phyloP scores from a whole-genome alignment of 139 green algal genomes.

The Chlamydomonas applanata region DNA sequence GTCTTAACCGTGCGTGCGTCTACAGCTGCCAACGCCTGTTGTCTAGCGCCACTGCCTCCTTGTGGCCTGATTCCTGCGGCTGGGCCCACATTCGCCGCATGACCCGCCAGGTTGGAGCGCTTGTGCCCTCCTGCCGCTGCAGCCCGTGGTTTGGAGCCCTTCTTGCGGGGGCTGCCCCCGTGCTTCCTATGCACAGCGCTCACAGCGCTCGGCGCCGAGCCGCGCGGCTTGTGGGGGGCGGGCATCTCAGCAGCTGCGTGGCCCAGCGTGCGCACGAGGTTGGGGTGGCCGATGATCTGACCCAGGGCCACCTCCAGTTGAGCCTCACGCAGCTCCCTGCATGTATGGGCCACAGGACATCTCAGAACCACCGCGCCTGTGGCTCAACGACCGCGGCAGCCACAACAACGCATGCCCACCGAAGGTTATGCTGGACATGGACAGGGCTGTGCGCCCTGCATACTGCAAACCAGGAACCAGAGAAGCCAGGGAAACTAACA shows the following conservation, averaged over 20 bases:
- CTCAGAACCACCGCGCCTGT: background rate
- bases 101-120: no score
- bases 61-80: no score
- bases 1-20: no score
- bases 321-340: conserved; percentile 1
- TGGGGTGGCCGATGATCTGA: conserved; percentile 23
- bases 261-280: conserved; percentile 26
- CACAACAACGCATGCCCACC: background rate
- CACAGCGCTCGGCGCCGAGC: no score
- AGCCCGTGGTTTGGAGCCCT: no score
- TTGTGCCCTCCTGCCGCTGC: no score
- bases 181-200: no score
- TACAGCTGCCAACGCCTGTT: no score
- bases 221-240: no score
- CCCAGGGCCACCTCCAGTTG: conserved; percentile 22
- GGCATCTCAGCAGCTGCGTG: conserved; percentile 17
- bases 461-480: background rate
- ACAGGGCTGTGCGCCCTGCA: background rate
- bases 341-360: background rate
- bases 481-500: background rate
- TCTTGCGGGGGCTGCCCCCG: no score
- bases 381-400: background rate
- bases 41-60: no score
- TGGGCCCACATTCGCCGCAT: no score
- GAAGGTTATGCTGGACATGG: background rate